phyloP scores from a whole-genome alignment of 2,329 filamentous ascomycete species.

The Pseudohalonectria lignicola region DNA sequence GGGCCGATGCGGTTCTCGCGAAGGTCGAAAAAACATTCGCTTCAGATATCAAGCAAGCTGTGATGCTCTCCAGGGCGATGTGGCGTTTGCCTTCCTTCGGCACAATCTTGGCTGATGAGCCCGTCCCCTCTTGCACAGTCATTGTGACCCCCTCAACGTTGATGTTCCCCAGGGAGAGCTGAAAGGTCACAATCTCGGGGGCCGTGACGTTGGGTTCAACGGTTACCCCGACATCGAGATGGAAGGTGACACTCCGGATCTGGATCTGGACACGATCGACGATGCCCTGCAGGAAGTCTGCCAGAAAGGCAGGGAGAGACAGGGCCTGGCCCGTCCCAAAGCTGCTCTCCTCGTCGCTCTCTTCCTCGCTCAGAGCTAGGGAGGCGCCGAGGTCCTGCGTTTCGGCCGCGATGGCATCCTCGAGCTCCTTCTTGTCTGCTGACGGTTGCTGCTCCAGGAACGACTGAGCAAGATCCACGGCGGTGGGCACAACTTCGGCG shows the following conservation, averaged over 20 bases:
- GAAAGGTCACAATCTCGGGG: constrained; percentile 49
- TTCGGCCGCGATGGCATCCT: constrained; percentile 56
- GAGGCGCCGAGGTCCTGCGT: constrained; percentile 52
- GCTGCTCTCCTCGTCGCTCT: constrained; percentile 46
- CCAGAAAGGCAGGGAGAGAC: constrained; percentile 58
- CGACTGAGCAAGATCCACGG: constrained; percentile 64
- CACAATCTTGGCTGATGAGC: constrained; percentile 22
- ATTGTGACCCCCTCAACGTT: constrained; percentile 56
- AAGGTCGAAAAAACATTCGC: constrained; percentile 53
- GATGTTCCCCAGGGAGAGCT: constrained; percentile 53
- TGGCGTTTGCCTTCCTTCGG: constrained; percentile 55
- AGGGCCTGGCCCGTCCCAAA: constrained; percentile 62
- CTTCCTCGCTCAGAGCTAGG: constrained; percentile 45
- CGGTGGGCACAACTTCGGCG: constrained; percentile 45
- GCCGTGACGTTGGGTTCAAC: constrained; percentile 32
- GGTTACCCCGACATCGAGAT: constrained; percentile 50
- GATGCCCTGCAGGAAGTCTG: constrained; percentile 63
- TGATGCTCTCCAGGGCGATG: constrained; percentile 51
- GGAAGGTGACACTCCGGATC: constrained; percentile 54
- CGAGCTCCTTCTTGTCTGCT: constrained; percentile 54
- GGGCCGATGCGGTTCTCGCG: constrained; percentile 44
- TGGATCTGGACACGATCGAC: constrained; percentile 58
- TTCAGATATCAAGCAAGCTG: constrained; percentile 56
- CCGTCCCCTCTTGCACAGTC: constrained; percentile 13
- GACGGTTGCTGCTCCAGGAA: constrained; percentile 64